Conservation (phyloP, 495 filamentous ascomycete genomes). For the Lasiosphaeria ovina region DNA sequence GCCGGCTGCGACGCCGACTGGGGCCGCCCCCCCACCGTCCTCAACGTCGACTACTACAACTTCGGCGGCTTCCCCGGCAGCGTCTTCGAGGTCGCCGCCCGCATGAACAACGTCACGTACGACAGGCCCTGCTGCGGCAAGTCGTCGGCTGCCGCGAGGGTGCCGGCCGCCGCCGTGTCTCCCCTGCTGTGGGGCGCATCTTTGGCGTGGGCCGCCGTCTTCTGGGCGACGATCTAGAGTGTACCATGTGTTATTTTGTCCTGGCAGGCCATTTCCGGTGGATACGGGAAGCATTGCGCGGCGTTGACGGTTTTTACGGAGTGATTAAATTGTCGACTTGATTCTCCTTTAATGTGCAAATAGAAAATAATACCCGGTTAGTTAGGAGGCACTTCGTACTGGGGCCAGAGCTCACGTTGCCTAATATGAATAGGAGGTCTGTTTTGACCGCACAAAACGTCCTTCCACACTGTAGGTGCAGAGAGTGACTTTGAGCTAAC, state of each 20-base stretch:
- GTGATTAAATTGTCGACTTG: not conserved
- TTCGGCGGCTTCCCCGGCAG: conserved; percentile 65
- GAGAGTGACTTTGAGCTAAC: no score
- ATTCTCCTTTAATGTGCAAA: no score
- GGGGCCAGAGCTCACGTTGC: no score
- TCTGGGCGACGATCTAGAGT: conserved; percentile 9
- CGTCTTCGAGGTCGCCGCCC: conserved; percentile 86
- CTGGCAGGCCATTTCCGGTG: no score
- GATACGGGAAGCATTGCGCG: not conserved
- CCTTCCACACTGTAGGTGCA: no score
- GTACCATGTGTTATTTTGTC: no score
- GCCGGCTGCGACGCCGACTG: conserved; percentile 65
- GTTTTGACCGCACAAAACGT: no score
- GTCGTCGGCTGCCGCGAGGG: conserved; percentile 8
- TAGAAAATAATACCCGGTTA: no score
- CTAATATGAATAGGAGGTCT: no score
- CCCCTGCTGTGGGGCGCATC: conserved; percentile 6
- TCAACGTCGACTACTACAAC: conserved; percentile 91
- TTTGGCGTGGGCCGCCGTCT: conserved; percentile 12
- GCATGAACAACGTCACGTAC: conserved; percentile 83
- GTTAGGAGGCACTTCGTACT: no score
- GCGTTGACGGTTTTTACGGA: conserved; percentile 4
- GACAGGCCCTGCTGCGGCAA: conserved; percentile 70
- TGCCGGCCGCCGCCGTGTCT: no score
- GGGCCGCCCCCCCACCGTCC: conserved; percentile 75